Evolutionary conservation across 345 rosid genomes (phyloP).

Genomic region (Acer negundo): DNA sequence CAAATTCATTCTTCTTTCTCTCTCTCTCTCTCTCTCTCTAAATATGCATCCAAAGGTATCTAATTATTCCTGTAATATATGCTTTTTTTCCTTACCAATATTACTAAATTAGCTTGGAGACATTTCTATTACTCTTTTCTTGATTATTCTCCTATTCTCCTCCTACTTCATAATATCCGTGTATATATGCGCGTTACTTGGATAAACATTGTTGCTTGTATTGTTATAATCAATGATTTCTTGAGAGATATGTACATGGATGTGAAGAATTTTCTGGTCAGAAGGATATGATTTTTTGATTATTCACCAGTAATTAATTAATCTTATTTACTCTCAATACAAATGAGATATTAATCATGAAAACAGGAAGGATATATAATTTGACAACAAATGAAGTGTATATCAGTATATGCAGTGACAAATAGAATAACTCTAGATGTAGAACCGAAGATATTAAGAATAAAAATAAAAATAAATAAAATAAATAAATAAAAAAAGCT

Average conservation of each 20-base stretch:
- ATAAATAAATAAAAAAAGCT: background rate
- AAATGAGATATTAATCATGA: constrained; percentile 1
- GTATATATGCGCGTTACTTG: background rate
- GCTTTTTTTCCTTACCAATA: constrained; percentile 23
- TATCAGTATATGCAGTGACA: background rate
- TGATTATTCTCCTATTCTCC: background rate
- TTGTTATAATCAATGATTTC: too few relatives aligned
- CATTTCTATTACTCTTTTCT: constrained; percentile 11
- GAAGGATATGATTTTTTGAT: background rate
- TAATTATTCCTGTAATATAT: constrained; percentile 15
- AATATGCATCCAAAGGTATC: constrained; percentile 13
- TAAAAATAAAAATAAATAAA: too few relatives aligned
- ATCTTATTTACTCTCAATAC: background rate
- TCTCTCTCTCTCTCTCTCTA: background rate
- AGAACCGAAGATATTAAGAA: background rate
- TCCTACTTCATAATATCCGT: background rate
- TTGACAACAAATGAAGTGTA: background rate
- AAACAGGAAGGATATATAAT: background rate
- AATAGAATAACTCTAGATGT: background rate
- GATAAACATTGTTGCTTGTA: background rate
- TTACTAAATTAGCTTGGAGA: background rate
- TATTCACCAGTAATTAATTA: background rate
- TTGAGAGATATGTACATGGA: too few relatives aligned
- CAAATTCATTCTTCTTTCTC: background rate
- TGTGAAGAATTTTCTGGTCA: background rate